These are phyloP conservation scores for Shiraia sp. DNA, from an alignment of 2,329 filamentous ascomycete species.

Conservation along the genomic window DNA sequence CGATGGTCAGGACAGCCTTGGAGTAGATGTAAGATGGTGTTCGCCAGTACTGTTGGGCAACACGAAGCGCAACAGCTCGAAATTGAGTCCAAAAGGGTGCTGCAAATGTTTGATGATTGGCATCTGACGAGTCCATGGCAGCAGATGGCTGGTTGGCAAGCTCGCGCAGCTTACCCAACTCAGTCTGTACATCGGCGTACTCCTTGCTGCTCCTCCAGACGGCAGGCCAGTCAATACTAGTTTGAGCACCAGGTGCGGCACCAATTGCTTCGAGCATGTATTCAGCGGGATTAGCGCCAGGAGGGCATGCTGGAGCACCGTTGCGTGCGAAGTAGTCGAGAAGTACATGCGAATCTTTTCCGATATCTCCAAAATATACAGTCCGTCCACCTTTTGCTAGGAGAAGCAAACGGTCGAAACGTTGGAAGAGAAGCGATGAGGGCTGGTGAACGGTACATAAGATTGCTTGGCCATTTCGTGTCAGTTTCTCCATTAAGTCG, in stretches of 20 bases:
- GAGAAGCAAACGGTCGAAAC: slow-evolving; percentile 79
- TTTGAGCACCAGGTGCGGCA: slow-evolving; percentile 32
- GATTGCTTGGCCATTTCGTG: slow-evolving; percentile 77
- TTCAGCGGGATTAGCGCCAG: slow-evolving; percentile 72
- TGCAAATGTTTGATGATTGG: slow-evolving; percentile 48
- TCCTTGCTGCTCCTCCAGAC: slow-evolving; percentile 43
- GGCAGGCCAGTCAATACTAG: slow-evolving; percentile 45
- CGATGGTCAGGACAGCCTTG: slow-evolving; percentile 35
- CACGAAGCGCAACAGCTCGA: slow-evolving; percentile 44
- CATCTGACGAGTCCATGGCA: slow-evolving; percentile 50
- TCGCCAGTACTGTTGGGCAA: slow-evolving; percentile 53
- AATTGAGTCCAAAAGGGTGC: slow-evolving; percentile 45
- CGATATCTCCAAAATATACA: slow-evolving; percentile 80
- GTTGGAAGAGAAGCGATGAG: slow-evolving; percentile 87
- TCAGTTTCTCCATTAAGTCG: slow-evolving; percentile 82
- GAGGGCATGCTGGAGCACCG: slow-evolving; percentile 65
- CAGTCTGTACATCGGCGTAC: slow-evolving; percentile 33
- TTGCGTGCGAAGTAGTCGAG: slow-evolving; percentile 74
- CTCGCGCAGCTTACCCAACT: slow-evolving; percentile 46
- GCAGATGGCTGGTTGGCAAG: slow-evolving; percentile 35
- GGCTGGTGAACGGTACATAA: slow-evolving; percentile 95
- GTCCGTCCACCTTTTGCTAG: slow-evolving; percentile 75
- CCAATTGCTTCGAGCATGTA: slow-evolving; percentile 65
- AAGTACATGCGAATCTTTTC: slow-evolving; percentile 66
- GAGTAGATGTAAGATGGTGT: slow-evolving; percentile 50